phyloP scores from a whole-genome alignment of 2,329 filamentous ascomycete genomes.

The Colletotrichum neosansevieriae region DNA sequence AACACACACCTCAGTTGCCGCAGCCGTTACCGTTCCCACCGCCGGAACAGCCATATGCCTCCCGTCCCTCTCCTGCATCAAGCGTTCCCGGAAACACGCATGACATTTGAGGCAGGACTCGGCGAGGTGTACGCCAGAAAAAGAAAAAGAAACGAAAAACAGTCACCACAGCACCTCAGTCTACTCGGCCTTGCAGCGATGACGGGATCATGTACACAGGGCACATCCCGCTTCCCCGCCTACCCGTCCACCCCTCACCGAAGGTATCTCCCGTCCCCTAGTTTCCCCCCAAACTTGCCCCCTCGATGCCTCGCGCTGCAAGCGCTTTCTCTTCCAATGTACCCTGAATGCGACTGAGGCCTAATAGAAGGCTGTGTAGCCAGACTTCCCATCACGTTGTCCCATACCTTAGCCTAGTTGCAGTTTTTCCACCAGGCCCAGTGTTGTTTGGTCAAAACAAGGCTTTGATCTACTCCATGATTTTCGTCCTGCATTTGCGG shows the following conservation, averaged over 20 bases:
- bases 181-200: conserved; percentile 11
- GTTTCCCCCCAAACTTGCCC: neutral
- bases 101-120: conserved; percentile 3
- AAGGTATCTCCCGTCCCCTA: neutral
- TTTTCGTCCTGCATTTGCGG: conserved; percentile 21
- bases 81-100: neutral
- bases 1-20: neutral
- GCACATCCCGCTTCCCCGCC: conserved; percentile 18
- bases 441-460: neutral
- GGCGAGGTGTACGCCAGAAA: neutral
- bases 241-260: conserved; percentile 1
- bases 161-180: neutral
- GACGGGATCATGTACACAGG: neutral
- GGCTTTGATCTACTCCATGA: neutral
- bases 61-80: neutral
- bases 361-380: neutral
- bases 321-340: neutral
- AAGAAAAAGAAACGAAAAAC: neutral
- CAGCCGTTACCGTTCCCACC: neutral
- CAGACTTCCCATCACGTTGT: neutral
- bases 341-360: neutral
- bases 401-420: neutral
- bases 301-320: neutral
- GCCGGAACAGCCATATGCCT: neutral
- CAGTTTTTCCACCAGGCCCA: neutral